phyloP scores from a whole-genome alignment of 2,329 filamentous ascomycete species.

The Claviceps pazoutovae region DNA sequence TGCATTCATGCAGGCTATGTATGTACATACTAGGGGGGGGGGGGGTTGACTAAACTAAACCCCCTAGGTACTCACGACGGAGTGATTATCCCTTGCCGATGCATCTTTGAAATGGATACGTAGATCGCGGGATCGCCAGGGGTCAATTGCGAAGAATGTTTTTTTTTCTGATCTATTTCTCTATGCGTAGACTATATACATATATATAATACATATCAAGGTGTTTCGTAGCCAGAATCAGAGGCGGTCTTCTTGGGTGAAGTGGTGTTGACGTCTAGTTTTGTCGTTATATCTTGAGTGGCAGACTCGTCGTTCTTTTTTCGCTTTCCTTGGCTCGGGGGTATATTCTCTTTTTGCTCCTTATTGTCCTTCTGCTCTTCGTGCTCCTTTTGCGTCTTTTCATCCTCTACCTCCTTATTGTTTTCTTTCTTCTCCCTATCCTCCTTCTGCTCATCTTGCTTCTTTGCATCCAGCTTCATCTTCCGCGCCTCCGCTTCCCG shows the following conservation, averaged over 20 bases:
- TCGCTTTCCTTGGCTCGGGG: neutral
- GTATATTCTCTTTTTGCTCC: neutral
- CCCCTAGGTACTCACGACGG: no score
- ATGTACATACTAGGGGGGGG: no score
- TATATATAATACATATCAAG: conserved; percentile 3
- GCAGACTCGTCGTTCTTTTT: neutral
- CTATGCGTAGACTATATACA: neutral
- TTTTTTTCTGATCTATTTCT: neutral
- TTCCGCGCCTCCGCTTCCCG: conserved; percentile 11
- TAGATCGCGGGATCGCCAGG: no score
- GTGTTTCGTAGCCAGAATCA: conserved; percentile 21
- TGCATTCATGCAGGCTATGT: no score
- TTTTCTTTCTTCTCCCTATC: neutral
- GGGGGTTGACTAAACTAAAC: no score
- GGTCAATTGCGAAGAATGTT: no score
- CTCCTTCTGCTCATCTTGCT: neutral
- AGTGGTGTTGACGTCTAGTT: neutral
- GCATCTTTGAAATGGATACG: no score
- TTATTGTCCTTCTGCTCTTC: neutral
- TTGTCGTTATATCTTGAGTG: neutral
- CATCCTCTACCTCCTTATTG: neutral
- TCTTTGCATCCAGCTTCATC: neutral
- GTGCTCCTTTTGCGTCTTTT: no score
- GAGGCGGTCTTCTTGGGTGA: conserved; percentile 16
- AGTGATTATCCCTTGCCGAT: no score